phyloP scores from a whole-genome alignment of 208 protist species.

The Lotmaria passim region DNA sequence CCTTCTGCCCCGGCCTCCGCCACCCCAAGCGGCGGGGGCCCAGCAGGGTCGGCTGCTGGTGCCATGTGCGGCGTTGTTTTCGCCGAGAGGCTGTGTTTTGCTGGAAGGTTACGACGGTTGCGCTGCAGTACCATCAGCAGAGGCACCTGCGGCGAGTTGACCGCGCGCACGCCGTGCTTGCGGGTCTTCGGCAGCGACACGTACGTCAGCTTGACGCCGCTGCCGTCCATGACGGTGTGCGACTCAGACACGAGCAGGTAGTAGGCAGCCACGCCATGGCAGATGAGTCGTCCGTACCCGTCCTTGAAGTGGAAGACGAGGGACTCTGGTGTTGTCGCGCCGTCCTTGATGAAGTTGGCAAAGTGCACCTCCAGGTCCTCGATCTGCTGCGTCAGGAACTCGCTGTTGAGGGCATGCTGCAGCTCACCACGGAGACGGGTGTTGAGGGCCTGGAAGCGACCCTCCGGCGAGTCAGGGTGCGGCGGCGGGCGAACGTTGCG shows the following conservation, averaged over 20 bases:
- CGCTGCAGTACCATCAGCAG: slow-evolving; percentile 65
- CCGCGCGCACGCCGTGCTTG: slow-evolving; percentile 32
- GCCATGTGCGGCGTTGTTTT: slow-evolving; percentile 51
- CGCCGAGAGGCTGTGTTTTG: slow-evolving; percentile 47
- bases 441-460: slow-evolving; percentile 75
- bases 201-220: slow-evolving; percentile 65
- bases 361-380: slow-evolving; percentile 82
- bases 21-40: slow-evolving; percentile 6
- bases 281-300: slow-evolving; percentile 86
- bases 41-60: slow-evolving; percentile 21
- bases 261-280: slow-evolving; percentile 85
- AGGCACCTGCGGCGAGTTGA: slow-evolving; percentile 58
- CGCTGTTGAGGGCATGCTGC: slow-evolving; percentile 82
- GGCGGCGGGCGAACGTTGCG: slow-evolving; percentile 29
- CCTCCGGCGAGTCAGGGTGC: slow-evolving; percentile 69
- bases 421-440: slow-evolving; percentile 76
- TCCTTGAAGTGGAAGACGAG: slow-evolving; percentile 82
- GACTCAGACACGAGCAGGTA: slow-evolving; percentile 81
- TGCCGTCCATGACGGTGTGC: slow-evolving; percentile 47
- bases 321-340: slow-evolving; percentile 40
- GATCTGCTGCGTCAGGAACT: slow-evolving; percentile 80
- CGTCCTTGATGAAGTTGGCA: slow-evolving; percentile 48
- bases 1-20: not conserved
- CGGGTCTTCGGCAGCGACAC: slow-evolving; percentile 68
- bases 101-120: slow-evolving; percentile 52